Base-by-base conservation (phyloP, 2,329 filamentous ascomycete genomes). In the Penicillium psychrosexuale region DNA sequence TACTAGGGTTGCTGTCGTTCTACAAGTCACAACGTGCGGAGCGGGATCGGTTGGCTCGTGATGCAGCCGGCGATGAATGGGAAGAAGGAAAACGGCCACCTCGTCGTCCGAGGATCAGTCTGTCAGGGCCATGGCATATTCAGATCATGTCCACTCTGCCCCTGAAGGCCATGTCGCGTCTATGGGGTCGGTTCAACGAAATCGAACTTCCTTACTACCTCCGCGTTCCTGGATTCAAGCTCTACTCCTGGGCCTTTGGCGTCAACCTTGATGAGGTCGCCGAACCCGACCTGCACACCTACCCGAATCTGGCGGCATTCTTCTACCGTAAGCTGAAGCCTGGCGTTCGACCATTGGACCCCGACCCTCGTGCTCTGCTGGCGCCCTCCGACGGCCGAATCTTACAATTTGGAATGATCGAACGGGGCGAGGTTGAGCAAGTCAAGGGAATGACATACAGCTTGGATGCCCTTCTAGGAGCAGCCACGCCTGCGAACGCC, bases 401-500 rank as follows among this genome's bases (percentile, higher is more conserved):
- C 43, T 83, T 99, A 27, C 93, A 97, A 66, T 97, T 91, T 65
- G 94, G 94, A 11, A 86, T 86, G 64, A 97, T 99, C 54, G 88
- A 95, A 67, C 86, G 92, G 66, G 92, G 93, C 45, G 91, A 97
- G 68, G 95, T 99, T 40, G 94, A 99, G 73, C 94, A 99, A 76
- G 93, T 99, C 61, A 99, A 99, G 76, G 94, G 94, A 57, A 94
- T 99, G 82, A 99, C 94, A 0, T 99, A 99, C 75, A 96, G 88
- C 62, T 83, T 99, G 51, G 94, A 99, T 70, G 92, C 94, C 8
- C 82, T 99, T 1, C 82, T 99, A 2, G 94, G 94, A 61, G 73
- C 71, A 61, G 83, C 74, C 73, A 87, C 65, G 70, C 82, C 54
- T 53, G 67, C 69, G 9, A 66, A 74, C 28, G 68, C 73, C 12